A percentile compares a stretch with the other conserved stretches of the same genome.
phyloP scores from a whole-genome alignment of 1,139 yeast species.

The Candida tropicalis region DNA sequence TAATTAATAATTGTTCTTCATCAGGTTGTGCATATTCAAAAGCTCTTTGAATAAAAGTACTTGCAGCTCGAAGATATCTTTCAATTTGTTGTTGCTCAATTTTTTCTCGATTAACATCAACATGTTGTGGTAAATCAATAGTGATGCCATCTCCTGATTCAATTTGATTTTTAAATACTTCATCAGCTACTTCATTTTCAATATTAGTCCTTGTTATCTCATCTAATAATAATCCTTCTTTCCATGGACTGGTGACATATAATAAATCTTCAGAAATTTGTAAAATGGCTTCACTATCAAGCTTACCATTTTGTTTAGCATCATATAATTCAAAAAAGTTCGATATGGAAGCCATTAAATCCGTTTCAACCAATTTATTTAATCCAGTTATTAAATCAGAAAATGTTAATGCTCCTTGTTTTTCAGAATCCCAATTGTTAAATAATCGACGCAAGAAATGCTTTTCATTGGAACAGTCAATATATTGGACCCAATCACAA shows the following conservation, averaged over 20 bases:
- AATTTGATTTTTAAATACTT: conserved; percentile 41
- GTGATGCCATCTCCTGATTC: conserved; percentile 26
- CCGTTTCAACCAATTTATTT: conserved; percentile 67
- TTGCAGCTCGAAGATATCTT: conserved; percentile 83
- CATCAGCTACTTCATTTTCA: conserved; percentile 67
- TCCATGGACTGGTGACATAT: conserved; percentile 82
- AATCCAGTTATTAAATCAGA: conserved; percentile 75
- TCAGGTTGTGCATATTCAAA: conserved; percentile 86
- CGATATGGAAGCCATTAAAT: conserved; percentile 77
- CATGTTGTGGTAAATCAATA: conserved; percentile 58
- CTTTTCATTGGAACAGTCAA: conserved; percentile 24
- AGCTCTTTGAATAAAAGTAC: conserved; percentile 82
- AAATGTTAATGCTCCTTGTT: conserved; percentile 59
- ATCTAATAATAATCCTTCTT: conserved; percentile 66
- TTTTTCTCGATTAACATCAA: conserved; percentile 61
- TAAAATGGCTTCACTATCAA: conserved; percentile 79
- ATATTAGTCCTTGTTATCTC: conserved; percentile 59
- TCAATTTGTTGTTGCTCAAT: conserved; percentile 75
- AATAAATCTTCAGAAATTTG: conserved; percentile 85
- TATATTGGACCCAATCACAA: conserved; percentile 68
- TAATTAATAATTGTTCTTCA: conserved; percentile 46
- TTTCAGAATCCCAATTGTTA: conserved; percentile 65
- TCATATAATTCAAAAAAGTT: conserved; percentile 81
- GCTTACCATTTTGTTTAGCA: conserved; percentile 56
- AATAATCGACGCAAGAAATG: conserved; percentile 65